Evolutionary conservation across 495 filamentous ascomycete species (phyloP), one percentile per base, ranked within the genome.

Genomic region (Bacidia gigantensis): DNA sequence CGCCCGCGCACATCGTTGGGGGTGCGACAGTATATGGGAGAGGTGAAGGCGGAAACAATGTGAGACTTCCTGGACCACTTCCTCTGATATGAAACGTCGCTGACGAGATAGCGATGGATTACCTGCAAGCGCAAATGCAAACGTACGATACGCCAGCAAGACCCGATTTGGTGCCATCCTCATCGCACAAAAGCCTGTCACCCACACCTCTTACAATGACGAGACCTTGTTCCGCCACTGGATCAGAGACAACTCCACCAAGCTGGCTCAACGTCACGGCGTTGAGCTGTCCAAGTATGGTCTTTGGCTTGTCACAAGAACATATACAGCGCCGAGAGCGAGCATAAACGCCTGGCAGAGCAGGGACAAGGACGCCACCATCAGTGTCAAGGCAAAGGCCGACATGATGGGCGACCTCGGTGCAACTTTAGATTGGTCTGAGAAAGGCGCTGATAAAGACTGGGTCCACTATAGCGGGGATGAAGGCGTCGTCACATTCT

Each of bases 321-420:
- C 53, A 10, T 55, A 55, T 38, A 55, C 53, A 7, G 18, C 46
- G 5, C 53, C 53, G 11, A 23, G 39, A 29, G 46, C 35, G 14
- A 55, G 53, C n/a, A 55, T 55, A 12, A 55, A 50, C 17, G 53
- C 53, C 9, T 55, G 53, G 53, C 14, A 55, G 14, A 32, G 17
- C 26, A 50, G 50, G 38, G 53, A 50, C 46, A 50, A 50, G 23
- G 53, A 55, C 20, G 46, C 53, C 20, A 43, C 14, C 18, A 24
- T 55, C 23, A 55, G 46, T 14, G 46, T 55, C 10, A 55, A 55
- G 46, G 53, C 40, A n/a, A 55, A 55, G 26, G 53, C 53, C 14
- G 46, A 55, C 23, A 55, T 55, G 53, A 50, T 55, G 46, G 53
- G 53, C 2, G 53, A 55, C 14, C 35, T 55, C 20, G 53, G 46